Conservation (phyloP, 2,329 filamentous ascomycete species). For the Berkeleyomyces basicola region DNA sequence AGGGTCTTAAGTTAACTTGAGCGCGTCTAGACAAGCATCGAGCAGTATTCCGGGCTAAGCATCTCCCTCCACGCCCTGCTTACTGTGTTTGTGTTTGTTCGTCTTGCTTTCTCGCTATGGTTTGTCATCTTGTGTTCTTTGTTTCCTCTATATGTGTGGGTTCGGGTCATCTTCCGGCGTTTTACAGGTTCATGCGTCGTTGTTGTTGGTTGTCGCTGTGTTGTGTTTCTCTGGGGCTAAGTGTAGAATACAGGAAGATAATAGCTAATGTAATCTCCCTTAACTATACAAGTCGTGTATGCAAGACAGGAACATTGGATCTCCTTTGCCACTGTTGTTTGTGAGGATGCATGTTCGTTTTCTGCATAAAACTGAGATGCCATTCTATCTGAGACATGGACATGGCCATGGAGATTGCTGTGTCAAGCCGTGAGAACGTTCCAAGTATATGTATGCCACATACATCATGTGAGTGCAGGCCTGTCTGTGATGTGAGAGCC, state of each 20-base stretch:
- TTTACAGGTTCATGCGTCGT: neutral
- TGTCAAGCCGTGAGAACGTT: neutral
- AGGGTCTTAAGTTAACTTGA: slow-evolving; percentile 30
- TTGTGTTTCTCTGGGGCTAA: neutral
- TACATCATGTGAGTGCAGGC: neutral
- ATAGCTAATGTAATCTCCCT: neutral
- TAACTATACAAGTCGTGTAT: too few relatives aligned
- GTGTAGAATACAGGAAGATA: neutral
- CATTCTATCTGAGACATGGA: too few relatives aligned
- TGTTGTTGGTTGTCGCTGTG: neutral
- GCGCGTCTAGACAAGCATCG: neutral
- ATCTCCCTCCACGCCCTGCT: neutral
- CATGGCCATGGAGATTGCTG: neutral
- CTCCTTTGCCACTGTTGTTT: too few relatives aligned
- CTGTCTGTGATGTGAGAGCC: neutral
- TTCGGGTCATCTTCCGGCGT: slow-evolving; percentile 5
- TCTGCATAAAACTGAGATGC: too few relatives aligned
- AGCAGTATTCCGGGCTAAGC: neutral
- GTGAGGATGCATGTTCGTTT: too few relatives aligned
- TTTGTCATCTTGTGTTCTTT: slow-evolving; percentile 4
- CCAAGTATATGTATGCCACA: neutral
- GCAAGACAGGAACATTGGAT: too few relatives aligned
- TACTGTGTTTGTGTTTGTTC: slow-evolving; percentile 4
- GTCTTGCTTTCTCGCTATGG: neutral
- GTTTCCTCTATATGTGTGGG: slow-evolving; percentile 4